Evolutionary conservation across 305 asterid genomes (phyloP), one percentile per base, ranked within the genome.

Genomic region (Solanum chacoense): DNA sequence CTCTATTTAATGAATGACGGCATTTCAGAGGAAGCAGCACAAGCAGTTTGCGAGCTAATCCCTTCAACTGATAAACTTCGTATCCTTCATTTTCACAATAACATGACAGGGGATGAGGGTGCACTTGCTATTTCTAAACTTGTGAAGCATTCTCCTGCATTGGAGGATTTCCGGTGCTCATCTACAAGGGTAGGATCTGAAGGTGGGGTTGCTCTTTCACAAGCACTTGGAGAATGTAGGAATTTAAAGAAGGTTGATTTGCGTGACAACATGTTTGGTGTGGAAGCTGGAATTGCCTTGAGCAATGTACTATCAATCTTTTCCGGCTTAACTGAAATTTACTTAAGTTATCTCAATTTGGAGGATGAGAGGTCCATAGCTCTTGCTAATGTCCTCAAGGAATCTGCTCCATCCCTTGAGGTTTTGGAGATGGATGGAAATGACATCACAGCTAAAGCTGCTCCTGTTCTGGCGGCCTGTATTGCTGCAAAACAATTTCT

Each of bases 81-180:
- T 90, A 93, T 96, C 90, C 98, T 97, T 90, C 96, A 93, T 31
- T 96, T 97, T 88, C 98, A 97, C 89, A 97, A 95, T 93, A 96
- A 97, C 94, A 94, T 97, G 98, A 95, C 96, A 67, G 98, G 98
- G 86, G 98, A 96, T 91, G 99, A 92, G 88, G 99, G 99, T 87
- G 99, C 99, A 1, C 71, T 94, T 78, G 95, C 95, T 76, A 96
- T 96, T 89, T 92, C 99, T 87, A 91, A 93, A 87, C 89, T 97
- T n/a, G 94, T 95, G 74, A 91, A 92, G 78, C 89, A 81, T 63
- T 94, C 97, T 86, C 94, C 96, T 12, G 59, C 91, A 91, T 90
- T 97, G 84, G 98, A 96, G 90, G 97, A 94, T 90, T 94, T 97
- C 81, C 94, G 94, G 71, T 97, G 99, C 89, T 96, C 99, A n/a